These are phyloP conservation scores for Beauveria brongniartii DNA, from an alignment of 2,329 filamentous ascomycete genomes.

Conservation along the genomic window DNA sequence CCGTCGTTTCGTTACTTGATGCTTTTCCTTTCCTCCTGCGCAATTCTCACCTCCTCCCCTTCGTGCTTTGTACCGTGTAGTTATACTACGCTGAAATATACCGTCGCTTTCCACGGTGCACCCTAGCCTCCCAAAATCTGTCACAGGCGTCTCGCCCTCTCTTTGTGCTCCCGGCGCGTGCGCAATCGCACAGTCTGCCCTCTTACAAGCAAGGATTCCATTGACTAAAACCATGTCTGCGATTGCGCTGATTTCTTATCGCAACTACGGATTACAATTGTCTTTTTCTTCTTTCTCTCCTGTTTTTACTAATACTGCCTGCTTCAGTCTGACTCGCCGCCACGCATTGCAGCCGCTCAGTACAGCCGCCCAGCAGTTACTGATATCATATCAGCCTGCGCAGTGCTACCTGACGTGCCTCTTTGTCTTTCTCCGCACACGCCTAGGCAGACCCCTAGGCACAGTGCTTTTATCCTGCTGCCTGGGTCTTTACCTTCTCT, in stretches of 20 bases:
- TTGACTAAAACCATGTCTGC: no score
- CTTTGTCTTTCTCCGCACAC: background rate
- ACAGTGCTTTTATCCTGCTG: background rate
- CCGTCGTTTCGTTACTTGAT: no score
- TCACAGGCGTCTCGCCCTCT: background rate
- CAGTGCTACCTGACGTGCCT: background rate
- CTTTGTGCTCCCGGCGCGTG: background rate
- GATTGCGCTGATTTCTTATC: no score
- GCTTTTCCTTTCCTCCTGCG: no score
- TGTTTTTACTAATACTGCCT: no score
- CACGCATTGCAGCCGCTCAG: background rate
- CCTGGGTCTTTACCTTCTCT: no score
- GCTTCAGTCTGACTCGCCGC: background rate
- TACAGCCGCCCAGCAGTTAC: background rate
- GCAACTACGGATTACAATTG: no score
- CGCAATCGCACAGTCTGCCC: background rate
- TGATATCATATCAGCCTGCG: no score
- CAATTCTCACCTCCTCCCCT: no score
- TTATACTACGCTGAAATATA: background rate
- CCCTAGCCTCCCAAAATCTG: no score
- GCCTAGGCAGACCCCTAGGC: background rate
- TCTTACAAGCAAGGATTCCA: no score
- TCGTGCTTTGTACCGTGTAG: background rate
- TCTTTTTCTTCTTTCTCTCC: no score
- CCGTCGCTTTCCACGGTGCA: background rate